Evolutionary conservation across 768 basidiomycete species (phyloP).

Genomic region (Gloeostereum incarnatum): DNA sequence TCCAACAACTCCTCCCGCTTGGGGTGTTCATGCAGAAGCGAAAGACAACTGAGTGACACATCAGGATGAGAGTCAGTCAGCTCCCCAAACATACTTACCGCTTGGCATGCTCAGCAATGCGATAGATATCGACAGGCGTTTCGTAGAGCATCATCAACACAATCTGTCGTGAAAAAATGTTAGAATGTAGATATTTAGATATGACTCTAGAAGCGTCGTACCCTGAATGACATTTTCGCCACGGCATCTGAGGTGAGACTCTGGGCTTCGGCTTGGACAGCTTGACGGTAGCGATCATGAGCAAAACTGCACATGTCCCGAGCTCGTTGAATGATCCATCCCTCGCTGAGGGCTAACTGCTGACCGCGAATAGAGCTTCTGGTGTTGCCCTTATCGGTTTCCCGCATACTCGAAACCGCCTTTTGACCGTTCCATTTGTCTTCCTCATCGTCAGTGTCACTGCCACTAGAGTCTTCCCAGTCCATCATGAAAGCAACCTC

Average conservation of each 20-base stretch:
- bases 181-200: constrained; percentile 2
- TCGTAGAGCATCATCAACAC: constrained; percentile 66
- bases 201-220: constrained; percentile 16
- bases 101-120: constrained; percentile 63
- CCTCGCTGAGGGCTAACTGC: constrained; percentile 58
- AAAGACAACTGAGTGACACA: constrained; percentile 52
- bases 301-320: constrained; percentile 72
- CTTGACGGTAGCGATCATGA: constrained; percentile 69
- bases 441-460: constrained; percentile 41
- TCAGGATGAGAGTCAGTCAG: constrained; percentile 1
- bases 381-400: constrained; percentile 29
- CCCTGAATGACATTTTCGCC: constrained; percentile 65
- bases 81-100: constrained; percentile 23
- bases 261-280: constrained; percentile 52
- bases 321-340: constrained; percentile 65
- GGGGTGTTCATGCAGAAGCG: constrained; percentile 48
- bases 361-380: constrained; percentile 59
- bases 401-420: constrained; percentile 36
- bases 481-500: constrained; percentile 71
- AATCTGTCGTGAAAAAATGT: constrained; percentile 37
- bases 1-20: constrained; percentile 52
- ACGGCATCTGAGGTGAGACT: constrained; percentile 36
- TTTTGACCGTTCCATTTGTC: constrained; percentile 45
- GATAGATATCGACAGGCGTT: constrained; percentile 50
- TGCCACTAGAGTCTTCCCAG: constrained; percentile 52